Evolutionary conservation across 2,329 filamentous ascomycete species (phyloP), one percentile per base, ranked within the genome.

Genomic region (Penicillium corylophilum): DNA sequence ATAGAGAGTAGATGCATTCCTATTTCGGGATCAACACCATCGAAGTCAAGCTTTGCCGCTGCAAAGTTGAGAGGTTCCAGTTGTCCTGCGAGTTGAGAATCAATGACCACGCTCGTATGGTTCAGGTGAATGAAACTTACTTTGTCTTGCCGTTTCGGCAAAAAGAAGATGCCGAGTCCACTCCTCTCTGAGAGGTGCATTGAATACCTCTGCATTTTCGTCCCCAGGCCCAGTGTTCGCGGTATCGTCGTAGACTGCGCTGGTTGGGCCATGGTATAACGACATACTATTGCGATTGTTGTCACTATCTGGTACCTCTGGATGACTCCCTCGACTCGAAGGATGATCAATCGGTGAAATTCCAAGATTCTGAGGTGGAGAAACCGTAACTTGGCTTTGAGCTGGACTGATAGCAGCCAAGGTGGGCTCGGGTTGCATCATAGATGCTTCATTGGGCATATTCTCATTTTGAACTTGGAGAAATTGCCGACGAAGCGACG

Each of bases 1-100:
- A 82, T 66, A 0, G 73, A 72, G 0, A 82, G 66, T 1, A 83
- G 64, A 44, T 82, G 77, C 69, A 80, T 77, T 8, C 74, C 79
- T 2, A 82, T 60, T 15, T 80, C 75, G 0, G 79, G 75, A 39
- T 80, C 75, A 1, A 82, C 71, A 1, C 78, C 80, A 57, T 83
- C 80, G 62, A 84, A 82, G 59, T 83, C 79, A 2, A 82, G 74
- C 45, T 72, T 75, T 1, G 71, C 73, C 3, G 71, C 67, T 1
- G 72, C 66, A 35, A 76, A 70, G 54, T 82, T 77, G 48, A 81
- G 65, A 0, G 71, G 69, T 50, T 82, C 80, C 9, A 81, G 64
- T 50, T 82, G 80, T 57, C 78, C 65, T 67, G 29, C 46, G n/a
- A 9, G 40, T n/a, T 5, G n/a, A 13, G 1, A 13, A 15, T 53